Evolutionary conservation across 192 early-diverging fungal genomes (phyloP), one percentile per base, ranked within the genome.

Genomic region (Entomortierella lignicola): DNA sequence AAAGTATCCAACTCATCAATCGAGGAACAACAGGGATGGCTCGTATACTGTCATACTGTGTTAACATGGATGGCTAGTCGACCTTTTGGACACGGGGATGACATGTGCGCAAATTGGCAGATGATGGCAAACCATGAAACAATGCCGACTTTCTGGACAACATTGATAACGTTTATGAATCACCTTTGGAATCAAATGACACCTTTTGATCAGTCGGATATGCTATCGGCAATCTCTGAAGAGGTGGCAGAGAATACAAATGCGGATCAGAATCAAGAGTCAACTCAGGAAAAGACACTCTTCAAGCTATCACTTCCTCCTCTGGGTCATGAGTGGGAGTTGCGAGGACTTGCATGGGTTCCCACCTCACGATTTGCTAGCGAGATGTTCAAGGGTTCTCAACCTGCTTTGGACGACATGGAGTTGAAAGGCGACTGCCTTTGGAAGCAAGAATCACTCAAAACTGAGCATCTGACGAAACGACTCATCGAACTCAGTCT

Each of bases 281-380:
- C 74, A 31, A 37, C 32, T 25, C 42, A 42, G 15, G 39, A 31
- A n/a, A 59, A 63, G n/a, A 53, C 42, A 1, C n/a, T 70, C 18
- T 68, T 73, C 21, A 54, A 69, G 47, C n/a, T 77, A 60, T 63
- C 60, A 4, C 54, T 43, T 12, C 88, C 88, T 23, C 60, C 70
- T 8, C 63, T 87, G 32, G 81, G 82, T 0, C 83, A 87, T 58
- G 88, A 89, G 50, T 70, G 81, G 48, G 81, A 86, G 37, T 50
- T 89, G 41, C 80, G 83, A 31, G 88, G 88, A 2, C 59, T 85
- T 6, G 85, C 82, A 0, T 89, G 86, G 86, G 41, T 87, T 8
- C 77, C 71, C n/a, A 29, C 42, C 2, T 17, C 34, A 1, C 68
- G 75, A 6, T 70, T 57, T 55, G 67, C 51, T 0, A 25, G 27